A percentile compares a stretch with the other conserved stretches of the same genome.
phyloP scores from a whole-genome alignment of 1,284 basidiomycete species.

The Melanopsichium pennsylvanicum region DNA sequence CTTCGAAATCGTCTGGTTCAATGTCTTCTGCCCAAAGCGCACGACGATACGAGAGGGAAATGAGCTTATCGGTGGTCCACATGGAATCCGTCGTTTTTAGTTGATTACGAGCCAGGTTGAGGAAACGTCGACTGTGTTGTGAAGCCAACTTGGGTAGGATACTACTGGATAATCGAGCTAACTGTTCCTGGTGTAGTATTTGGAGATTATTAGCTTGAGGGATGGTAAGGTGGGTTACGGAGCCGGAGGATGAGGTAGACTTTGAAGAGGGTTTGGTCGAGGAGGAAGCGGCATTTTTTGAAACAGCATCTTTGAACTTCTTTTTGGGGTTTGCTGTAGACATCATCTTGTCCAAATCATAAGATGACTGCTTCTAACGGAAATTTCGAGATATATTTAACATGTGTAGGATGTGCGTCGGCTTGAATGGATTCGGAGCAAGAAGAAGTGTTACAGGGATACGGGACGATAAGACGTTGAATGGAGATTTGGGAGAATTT shows the following conservation, averaged over 20 bases:
- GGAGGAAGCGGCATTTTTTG: no score
- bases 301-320: no score
- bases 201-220: constrained; percentile 22
- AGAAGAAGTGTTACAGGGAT: no score
- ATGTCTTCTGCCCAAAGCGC: constrained; percentile 28
- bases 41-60: constrained; percentile 9
- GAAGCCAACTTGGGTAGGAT: constrained; percentile 26
- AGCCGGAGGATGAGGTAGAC: constrained; percentile 1
- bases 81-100: constrained; percentile 1
- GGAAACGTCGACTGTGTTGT: constrained; percentile 24
- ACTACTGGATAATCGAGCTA: constrained; percentile 14
- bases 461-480: no score
- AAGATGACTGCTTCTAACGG: no score
- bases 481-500: no score
- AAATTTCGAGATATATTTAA: no score
- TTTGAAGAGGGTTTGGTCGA: constrained; percentile 1
- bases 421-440: no score
- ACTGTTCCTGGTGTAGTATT: constrained; percentile 32
- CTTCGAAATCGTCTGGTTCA: constrained; percentile 6
- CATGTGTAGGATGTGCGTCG: no score
- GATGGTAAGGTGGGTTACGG: neutral
- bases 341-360: no score
- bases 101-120: constrained; percentile 14
- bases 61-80: constrained; percentile 13
- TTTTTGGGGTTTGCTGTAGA: no score